Conservation (phyloP, 768 basidiomycete species). For the Macrolepiota fuliginosa region DNA sequence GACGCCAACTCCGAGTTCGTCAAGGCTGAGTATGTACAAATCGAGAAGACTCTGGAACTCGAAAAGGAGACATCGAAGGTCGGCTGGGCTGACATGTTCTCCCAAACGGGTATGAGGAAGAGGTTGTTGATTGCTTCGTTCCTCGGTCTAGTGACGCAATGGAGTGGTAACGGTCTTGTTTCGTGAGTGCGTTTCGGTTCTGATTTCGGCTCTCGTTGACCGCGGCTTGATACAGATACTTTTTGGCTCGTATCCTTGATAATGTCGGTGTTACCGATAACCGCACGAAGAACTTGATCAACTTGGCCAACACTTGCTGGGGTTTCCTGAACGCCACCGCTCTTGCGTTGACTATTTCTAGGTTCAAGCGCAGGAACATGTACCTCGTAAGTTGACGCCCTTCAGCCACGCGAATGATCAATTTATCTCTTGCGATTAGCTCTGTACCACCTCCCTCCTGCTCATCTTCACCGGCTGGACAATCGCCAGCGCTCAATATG, state of each 20-base stretch:
- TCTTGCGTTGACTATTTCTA: slow-evolving; percentile 46
- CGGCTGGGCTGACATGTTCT: slow-evolving; percentile 45
- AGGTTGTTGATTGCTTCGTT: slow-evolving; percentile 46
- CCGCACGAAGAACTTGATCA: slow-evolving; percentile 54
- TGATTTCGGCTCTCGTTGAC: background rate
- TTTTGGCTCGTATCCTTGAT: slow-evolving; percentile 52
- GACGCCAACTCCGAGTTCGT: slow-evolving; percentile 52
- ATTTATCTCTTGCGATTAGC: slow-evolving; percentile 20
- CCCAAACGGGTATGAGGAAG: slow-evolving; percentile 49
- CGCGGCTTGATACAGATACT: slow-evolving; percentile 35
- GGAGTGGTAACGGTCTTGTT: slow-evolving; percentile 62
- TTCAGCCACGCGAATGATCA: background rate
- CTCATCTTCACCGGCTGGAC: slow-evolving; percentile 54
- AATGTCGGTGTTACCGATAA: slow-evolving; percentile 50
- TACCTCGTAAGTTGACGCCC: slow-evolving; percentile 39
- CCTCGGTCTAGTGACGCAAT: slow-evolving; percentile 58
- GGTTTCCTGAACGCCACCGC: slow-evolving; percentile 51
- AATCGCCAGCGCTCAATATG: slow-evolving; percentile 47
- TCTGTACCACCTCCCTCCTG: slow-evolving; percentile 45
- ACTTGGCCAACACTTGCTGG: slow-evolving; percentile 53
- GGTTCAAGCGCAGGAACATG: slow-evolving; percentile 44
- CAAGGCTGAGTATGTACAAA: slow-evolving; percentile 55
- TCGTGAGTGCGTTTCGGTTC: slow-evolving; percentile 31
- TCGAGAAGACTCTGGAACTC: slow-evolving; percentile 51
- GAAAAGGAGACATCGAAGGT: slow-evolving; percentile 45